Evolutionary conservation across 2,329 filamentous ascomycete species (phyloP).

Genomic region (Aspergillus vadensis): DNA sequence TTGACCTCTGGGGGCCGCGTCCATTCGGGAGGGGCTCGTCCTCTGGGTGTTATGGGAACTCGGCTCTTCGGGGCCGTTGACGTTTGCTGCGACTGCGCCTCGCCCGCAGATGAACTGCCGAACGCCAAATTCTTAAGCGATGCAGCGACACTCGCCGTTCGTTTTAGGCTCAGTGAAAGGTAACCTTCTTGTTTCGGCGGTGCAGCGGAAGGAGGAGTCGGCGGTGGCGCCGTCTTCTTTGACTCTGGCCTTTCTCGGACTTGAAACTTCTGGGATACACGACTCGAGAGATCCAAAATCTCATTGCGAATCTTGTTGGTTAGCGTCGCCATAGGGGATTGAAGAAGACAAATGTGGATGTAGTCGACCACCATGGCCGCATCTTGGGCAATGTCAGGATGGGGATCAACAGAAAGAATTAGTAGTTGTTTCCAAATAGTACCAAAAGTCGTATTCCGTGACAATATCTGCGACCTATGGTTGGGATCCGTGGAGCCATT

Average conservation of each 20-base stretch:
- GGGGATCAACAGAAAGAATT: slow-evolving; percentile 88
- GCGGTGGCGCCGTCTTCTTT: slow-evolving; percentile 43
- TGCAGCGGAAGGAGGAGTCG: slow-evolving; percentile 51
- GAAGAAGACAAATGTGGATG: slow-evolving; percentile 74
- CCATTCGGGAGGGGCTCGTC: slow-evolving; percentile 60
- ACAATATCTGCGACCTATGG: slow-evolving; percentile 44
- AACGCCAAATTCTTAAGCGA: slow-evolving; percentile 64
- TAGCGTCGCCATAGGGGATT: slow-evolving; percentile 71
- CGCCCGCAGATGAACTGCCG: slow-evolving; percentile 47
- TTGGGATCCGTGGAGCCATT: slow-evolving; percentile 25
- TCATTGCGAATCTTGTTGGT: slow-evolving; percentile 75
- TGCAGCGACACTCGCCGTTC: slow-evolving; percentile 66
- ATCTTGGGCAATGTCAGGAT: slow-evolving; percentile 86
- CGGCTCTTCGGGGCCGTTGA: slow-evolving; percentile 35
- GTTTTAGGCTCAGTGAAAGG: slow-evolving; percentile 60
- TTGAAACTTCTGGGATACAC: slow-evolving; percentile 44
- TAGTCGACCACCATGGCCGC: slow-evolving; percentile 85
- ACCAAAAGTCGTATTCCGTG: slow-evolving; percentile 87
- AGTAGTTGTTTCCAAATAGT: slow-evolving; percentile 93
- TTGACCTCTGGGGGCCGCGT: slow-evolving; percentile 72
- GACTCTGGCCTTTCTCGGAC: slow-evolving; percentile 35
- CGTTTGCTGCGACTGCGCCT: slow-evolving; percentile 30
- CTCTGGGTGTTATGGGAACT: slow-evolving; percentile 48
- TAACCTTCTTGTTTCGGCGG: slow-evolving; percentile 62
- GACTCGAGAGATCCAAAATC: slow-evolving; percentile 40